Evolutionary conservation across 495 filamentous ascomycete genomes (phyloP).

Genomic region (Talaromyces proteolyticus): DNA sequence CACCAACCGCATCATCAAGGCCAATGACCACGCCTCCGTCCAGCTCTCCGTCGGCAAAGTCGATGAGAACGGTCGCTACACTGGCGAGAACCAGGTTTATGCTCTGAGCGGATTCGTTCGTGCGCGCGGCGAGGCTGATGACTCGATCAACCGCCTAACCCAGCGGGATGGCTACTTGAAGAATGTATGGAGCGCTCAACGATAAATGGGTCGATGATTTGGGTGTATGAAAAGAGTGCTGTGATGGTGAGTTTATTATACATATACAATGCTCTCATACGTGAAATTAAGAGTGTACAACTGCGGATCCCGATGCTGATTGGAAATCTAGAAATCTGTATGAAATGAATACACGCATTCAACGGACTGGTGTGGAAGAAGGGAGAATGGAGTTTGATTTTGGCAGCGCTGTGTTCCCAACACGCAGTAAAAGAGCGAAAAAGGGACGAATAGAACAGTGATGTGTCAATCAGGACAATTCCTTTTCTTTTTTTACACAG

Average conservation of each 20-base stretch:
- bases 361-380: neutral
- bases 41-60: constrained; percentile 88
- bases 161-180: constrained; percentile 96
- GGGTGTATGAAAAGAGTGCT: neutral
- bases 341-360: neutral
- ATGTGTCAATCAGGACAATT: too few species aligned
- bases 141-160: constrained; percentile 88
- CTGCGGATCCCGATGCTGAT: too few species aligned
- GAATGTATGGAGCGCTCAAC: constrained; percentile 88
- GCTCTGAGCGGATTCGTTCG: constrained; percentile 97
- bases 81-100: constrained; percentile 94
- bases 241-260: constrained; percentile 3
- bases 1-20: constrained; percentile 97
- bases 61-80: constrained; percentile 94
- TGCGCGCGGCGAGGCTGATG: constrained; percentile 95
- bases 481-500: too few species aligned
- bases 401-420: too few species aligned
- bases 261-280: constrained; percentile 8
- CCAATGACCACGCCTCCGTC: constrained; percentile 94
- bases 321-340: constrained; percentile 5
- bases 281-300: too few species aligned
- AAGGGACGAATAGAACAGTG: too few species aligned
- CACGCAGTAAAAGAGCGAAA: too few species aligned
- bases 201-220: too few species aligned
- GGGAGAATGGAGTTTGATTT: neutral